These are phyloP conservation scores for Globisporangium okanoganense DNA, from an alignment of 352 stramenopile genomes.

Conservation along the genomic window DNA sequence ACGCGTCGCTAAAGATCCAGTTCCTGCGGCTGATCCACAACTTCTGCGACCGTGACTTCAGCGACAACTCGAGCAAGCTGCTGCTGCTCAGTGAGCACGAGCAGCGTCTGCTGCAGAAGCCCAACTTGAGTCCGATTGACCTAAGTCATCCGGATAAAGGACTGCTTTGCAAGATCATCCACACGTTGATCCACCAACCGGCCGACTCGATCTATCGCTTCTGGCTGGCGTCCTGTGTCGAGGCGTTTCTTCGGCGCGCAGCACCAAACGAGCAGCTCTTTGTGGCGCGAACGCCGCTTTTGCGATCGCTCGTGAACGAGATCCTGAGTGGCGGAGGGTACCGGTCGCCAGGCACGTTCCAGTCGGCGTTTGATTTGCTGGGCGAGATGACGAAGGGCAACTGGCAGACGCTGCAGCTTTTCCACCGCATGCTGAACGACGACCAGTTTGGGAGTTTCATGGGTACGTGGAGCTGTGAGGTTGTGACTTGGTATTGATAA, in stretches of 20 bases:
- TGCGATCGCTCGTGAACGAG: conserved; percentile 86
- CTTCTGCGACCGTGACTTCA: conserved; percentile 94
- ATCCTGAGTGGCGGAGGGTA: conserved; percentile 81
- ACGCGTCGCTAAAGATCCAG: conserved; percentile 94
- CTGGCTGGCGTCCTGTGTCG: conserved; percentile 95
- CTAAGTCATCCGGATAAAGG: conserved; percentile 71
- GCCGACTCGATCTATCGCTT: conserved; percentile 95
- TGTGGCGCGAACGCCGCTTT: conserved; percentile 82
- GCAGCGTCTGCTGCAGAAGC: conserved; percentile 43
- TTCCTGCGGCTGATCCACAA: conserved; percentile 96
- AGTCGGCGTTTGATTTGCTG: conserved; percentile 95
- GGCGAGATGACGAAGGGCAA: conserved; percentile 96
- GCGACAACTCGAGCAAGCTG: conserved; percentile 79
- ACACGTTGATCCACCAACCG: conserved; percentile 87
- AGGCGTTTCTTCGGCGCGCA: conserved; percentile 92
- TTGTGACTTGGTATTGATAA: not conserved
- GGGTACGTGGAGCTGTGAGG: conserved; percentile 36
- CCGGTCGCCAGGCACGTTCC: conserved; percentile 89
- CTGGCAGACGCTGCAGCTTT: conserved; percentile 82
- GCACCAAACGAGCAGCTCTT: conserved; percentile 89
- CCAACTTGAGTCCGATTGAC: conserved; percentile 46
- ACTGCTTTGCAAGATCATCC: conserved; percentile 89
- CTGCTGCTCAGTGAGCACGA: conserved; percentile 74
- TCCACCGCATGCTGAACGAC: conserved; percentile 85
- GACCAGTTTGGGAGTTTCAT: conserved; percentile 90